Conservation (phyloP, 2,329 filamentous ascomycete species). For the Rhynchosporium graminicola region DNA sequence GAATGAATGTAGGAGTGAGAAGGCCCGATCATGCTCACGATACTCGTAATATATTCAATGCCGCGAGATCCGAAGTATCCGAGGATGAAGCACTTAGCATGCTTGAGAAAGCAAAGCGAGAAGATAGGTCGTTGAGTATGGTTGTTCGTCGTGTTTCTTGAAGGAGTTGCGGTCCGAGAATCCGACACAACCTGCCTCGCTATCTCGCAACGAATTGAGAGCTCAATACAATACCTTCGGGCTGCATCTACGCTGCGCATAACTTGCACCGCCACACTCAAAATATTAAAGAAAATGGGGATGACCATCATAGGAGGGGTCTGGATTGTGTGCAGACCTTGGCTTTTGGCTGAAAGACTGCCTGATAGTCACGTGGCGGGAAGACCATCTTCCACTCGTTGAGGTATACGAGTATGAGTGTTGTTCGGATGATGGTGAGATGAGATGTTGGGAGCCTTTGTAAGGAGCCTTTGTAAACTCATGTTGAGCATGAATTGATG, state of each 20-base stretch:
- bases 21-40: conserved; percentile 5
- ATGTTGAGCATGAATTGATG: conserved; percentile 7
- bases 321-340: background rate
- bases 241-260: conserved; percentile 1
- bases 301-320: background rate
- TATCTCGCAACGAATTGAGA: conserved; percentile 1
- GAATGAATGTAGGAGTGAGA: background rate
- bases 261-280: conserved; percentile 9
- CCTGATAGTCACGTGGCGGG: conserved; percentile 5
- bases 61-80: background rate
- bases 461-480: background rate
- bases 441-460: background rate
- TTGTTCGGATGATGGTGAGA: conserved; percentile 9
- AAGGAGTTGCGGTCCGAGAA: conserved; percentile 8
- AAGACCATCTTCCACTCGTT: background rate
- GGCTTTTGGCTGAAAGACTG: conserved; percentile 11
- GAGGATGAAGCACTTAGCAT: background rate
- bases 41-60: conserved; percentile 7
- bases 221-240: conserved; percentile 7
- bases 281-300: background rate
- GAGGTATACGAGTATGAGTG: background rate
- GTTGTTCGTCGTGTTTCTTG: conserved; percentile 7
- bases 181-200: conserved; percentile 8
- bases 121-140: conserved; percentile 2
- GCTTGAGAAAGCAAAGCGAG: background rate